These are phyloP conservation scores for Dendrobium huoshanense DNA, from an alignment of 106 monocot genomes.

Conservation along the genomic window DNA sequence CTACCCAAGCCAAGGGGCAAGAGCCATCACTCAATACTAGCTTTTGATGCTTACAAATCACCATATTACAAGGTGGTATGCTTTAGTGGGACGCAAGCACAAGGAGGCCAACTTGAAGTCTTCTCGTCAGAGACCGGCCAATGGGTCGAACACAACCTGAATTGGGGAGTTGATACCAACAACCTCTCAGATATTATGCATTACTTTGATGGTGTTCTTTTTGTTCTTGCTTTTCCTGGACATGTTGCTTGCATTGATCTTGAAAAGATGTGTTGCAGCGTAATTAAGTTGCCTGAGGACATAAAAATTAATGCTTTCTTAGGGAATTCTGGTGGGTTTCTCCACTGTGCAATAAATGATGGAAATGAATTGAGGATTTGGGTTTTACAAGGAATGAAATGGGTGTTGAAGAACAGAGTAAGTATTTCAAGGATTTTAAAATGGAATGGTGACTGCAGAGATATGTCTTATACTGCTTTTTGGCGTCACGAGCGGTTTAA, in stretches of 20 bases:
- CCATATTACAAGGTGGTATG: slow-evolving; percentile 39
- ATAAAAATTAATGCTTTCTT: slow-evolving; percentile 14
- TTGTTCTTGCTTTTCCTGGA: slow-evolving; percentile 34
- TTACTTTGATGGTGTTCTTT: slow-evolving; percentile 29
- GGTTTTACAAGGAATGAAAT: slow-evolving; percentile 18
- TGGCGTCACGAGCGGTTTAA: neutral
- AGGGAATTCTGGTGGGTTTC: slow-evolving; percentile 23
- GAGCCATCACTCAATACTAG: slow-evolving; percentile 30
- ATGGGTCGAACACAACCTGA: slow-evolving; percentile 23
- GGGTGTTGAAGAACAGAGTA: slow-evolving; percentile 39
- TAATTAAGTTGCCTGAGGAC: slow-evolving; percentile 36
- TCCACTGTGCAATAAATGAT: slow-evolving; percentile 26
- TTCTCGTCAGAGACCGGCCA: slow-evolving; percentile 25
- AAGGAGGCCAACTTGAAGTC: slow-evolving; percentile 28
- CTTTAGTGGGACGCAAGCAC: slow-evolving; percentile 31
- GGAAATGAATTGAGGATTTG: slow-evolving; percentile 34
- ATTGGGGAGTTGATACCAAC: slow-evolving; percentile 32
- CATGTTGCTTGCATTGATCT: slow-evolving; percentile 28
- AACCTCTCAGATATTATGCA: slow-evolving; percentile 38
- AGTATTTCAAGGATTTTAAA: neutral
- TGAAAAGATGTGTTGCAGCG: slow-evolving; percentile 12
- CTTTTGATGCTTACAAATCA: slow-evolving; percentile 35
- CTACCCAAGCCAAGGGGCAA: slow-evolving; percentile 18
- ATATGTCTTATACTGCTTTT: neutral
- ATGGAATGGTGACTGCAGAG: neutral